Evolutionary conservation across 768 basidiomycete genomes (phyloP).

Genomic region (Termitomyces titanicus): DNA sequence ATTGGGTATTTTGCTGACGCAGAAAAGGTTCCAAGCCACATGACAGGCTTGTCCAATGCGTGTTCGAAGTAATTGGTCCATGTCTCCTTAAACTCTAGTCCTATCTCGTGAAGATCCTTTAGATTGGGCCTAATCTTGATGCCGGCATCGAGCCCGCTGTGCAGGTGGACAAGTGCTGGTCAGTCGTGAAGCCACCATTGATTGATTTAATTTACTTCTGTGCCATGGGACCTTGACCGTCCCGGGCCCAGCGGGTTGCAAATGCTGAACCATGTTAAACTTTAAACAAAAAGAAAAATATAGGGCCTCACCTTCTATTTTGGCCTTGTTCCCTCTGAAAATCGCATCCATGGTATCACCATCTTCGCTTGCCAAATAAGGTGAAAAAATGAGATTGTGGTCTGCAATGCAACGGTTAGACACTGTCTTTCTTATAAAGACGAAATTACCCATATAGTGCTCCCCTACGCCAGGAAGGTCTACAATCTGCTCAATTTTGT

Average conservation of each 20-base stretch:
- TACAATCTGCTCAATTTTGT: constrained; percentile 46
- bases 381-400: constrained; percentile 34
- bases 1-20: constrained; percentile 30
- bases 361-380: constrained; percentile 41
- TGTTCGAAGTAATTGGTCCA: constrained; percentile 50
- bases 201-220: constrained; percentile 54
- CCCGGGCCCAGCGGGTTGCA: constrained; percentile 11
- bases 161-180: not conserved
- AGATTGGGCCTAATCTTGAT: constrained; percentile 52
- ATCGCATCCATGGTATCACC: constrained; percentile 47
- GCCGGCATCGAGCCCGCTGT: constrained; percentile 51
- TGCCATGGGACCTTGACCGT: constrained; percentile 33
- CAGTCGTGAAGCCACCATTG: not conserved
- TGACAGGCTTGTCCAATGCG: constrained; percentile 53
- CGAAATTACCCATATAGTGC: constrained; percentile 47
- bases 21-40: constrained; percentile 37
- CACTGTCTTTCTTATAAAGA: not conserved
- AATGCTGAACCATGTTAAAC: constrained; percentile 8
- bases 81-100: constrained; percentile 40
- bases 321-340: constrained; percentile 34
- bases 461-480: constrained; percentile 78
- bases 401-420: constrained; percentile 23
- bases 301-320: constrained; percentile 35
- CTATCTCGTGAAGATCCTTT: constrained; percentile 47
- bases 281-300: not conserved